Evolutionary conservation across 2,329 filamentous ascomycete genomes (phyloP).

Genomic region (Hansfordia pulvinata): DNA sequence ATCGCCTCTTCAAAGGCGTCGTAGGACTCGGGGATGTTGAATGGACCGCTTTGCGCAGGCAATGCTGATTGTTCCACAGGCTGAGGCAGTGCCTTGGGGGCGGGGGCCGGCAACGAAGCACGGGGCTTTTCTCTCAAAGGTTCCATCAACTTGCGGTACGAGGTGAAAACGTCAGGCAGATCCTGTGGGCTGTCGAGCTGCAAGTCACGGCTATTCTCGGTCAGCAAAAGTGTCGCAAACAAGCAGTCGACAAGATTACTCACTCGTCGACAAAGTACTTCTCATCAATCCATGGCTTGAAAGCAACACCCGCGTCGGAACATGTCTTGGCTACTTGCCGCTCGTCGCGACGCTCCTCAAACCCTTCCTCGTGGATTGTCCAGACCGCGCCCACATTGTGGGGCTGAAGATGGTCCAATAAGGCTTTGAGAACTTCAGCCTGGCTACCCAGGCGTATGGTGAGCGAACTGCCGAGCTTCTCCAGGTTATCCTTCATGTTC

Average conservation of each 20-base stretch:
- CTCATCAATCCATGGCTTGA: constrained; percentile 57
- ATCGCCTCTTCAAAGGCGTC: constrained; percentile 40
- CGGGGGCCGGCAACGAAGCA: constrained; percentile 36
- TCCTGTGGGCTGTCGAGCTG: constrained; percentile 41
- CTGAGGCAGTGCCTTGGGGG: constrained; percentile 36
- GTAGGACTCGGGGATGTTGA: constrained; percentile 43
- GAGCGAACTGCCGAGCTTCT: constrained; percentile 45
- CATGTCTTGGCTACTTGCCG: constrained; percentile 37
- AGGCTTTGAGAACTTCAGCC: constrained; percentile 41
- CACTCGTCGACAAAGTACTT: constrained; percentile 74
- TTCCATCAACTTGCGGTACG: constrained; percentile 60
- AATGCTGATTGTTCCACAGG: constrained; percentile 35
- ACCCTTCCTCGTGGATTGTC: constrained; percentile 59
- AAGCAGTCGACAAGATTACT: too few species aligned
- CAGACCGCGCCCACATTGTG: constrained; percentile 50
- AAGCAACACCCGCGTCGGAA: constrained; percentile 36
- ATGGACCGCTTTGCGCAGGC: constrained; percentile 46
- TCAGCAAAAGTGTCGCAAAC: too few species aligned
- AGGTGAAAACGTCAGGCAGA: constrained; percentile 63
- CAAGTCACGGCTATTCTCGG: constrained; percentile 55
- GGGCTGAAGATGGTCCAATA: constrained; percentile 35
- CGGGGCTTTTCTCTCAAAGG: constrained; percentile 55
- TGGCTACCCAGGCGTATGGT: constrained; percentile 49
- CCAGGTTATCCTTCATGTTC: constrained; percentile 53
- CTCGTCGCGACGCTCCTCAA: constrained; percentile 57